Evolutionary conservation across 768 basidiomycete species (phyloP), one percentile per base, ranked within the genome.

Genomic region (Trametes cinnabarina): DNA sequence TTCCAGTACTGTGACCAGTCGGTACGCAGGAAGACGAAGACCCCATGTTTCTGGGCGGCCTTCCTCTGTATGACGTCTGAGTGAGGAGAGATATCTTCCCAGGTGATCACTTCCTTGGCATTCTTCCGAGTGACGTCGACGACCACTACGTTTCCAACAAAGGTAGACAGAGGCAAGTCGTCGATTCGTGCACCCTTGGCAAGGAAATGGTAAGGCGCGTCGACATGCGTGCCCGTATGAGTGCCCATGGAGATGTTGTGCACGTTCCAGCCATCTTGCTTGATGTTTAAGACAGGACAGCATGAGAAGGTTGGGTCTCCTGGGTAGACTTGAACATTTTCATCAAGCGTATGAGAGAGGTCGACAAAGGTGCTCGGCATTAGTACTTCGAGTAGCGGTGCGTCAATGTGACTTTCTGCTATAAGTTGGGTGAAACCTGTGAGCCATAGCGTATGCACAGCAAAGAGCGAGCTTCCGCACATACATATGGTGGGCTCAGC

Each of bases 161-260:
- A 78, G 11, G 74, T 69, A 0, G 72, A 67, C 5, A 88, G 73
- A 1, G 81, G 76, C 25, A 90, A 72, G 47, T 86, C 76, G 59
- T 85, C 81, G 34, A 90, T 73, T 5, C 80, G 81, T 47, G 72
- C 71, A 1, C 85, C 87, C 20, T 77, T 71, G 1, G 74, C 72
- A 67, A 86, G 65, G 72, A 89, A 90, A 64, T 91, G 90, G 43
- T 78, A 82, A 0, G 90, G 90, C 1, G 88, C 87, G 63, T 92
- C 90, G 69, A 91, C 76, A 71, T 92, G 90, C 0, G 90, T 91
- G 42, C 89, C 90, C 0, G 83, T 83, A 63, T 91, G 90, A 0
- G 88, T 83, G 8, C 85, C 80, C 30, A 90, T 64, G 25, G 78
- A 73, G 44, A 92, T 68, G 0, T 71, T 63, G 54, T 77, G 78